Percentiles rank a stretch among this genome's conserved stretches.
phyloP scores from a whole-genome alignment of 805 yeast genomes.

The Schwanniomyces yamadae region DNA sequence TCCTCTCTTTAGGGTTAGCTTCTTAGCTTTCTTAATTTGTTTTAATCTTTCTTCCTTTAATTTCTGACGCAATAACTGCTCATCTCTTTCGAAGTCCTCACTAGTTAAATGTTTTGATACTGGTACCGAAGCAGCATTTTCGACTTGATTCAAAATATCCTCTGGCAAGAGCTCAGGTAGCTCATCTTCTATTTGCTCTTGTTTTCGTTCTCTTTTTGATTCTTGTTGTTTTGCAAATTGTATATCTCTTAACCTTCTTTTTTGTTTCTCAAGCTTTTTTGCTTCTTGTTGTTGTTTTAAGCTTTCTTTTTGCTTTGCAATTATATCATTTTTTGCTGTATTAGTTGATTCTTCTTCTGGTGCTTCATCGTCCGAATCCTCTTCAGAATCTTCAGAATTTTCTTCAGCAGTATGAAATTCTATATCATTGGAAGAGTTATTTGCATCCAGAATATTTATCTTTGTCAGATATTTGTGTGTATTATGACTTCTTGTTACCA shows the following conservation, averaged over 20 bases:
- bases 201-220: conserved; percentile 20
- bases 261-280: conserved; percentile 31
- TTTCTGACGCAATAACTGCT: conserved; percentile 27
- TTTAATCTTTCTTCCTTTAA: conserved; percentile 35
- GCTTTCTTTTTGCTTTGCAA: conserved; percentile 25
- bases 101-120: conserved; percentile 25
- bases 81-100: conserved; percentile 31
- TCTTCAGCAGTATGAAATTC: conserved; percentile 19
- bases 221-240: conserved; percentile 37
- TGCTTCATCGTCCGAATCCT: conserved; percentile 31
- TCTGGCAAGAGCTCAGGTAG: conserved; percentile 45
- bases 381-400: conserved; percentile 13
- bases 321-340: conserved; percentile 22
- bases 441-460: conserved; percentile 33
- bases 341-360: conserved; percentile 45
- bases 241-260: conserved; percentile 33
- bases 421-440: conserved; percentile 15
- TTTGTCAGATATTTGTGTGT: conserved; percentile 21
- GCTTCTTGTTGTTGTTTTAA: conserved; percentile 21
- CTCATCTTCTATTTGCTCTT: conserved; percentile 16
- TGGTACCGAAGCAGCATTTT: conserved; percentile 5
- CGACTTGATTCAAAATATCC: conserved; percentile 24
- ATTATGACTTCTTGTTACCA: conserved; percentile 27
- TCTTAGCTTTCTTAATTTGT: conserved; percentile 20
- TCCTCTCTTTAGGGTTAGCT: conserved; percentile 32